Percentiles rank a stretch among this genome's conserved stretches.
Conservation (phyloP, 306 rosid species). For the Sindora glabra region DNA sequence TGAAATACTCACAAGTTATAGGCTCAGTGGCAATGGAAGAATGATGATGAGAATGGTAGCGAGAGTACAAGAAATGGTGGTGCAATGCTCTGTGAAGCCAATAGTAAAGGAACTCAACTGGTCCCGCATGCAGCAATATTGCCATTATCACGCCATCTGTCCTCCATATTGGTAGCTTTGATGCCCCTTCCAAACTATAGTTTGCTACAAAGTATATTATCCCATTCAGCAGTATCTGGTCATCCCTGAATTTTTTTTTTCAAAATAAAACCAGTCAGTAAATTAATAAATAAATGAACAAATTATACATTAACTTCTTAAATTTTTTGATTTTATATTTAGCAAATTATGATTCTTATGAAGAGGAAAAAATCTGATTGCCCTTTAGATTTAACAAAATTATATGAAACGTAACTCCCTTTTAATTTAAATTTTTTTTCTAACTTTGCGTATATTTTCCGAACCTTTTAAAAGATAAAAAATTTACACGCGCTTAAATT, state of each 20-base stretch:
- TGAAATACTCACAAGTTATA: neutral
- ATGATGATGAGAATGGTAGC: slow-evolving; percentile 38
- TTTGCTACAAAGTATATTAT: neutral
- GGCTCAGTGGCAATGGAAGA: slow-evolving; percentile 5
- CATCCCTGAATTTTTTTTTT: slow-evolving; percentile 32
- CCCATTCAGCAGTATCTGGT: slow-evolving; percentile 35
- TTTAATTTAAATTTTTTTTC: too few species aligned
- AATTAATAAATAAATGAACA: too few species aligned
- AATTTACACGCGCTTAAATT: too few species aligned
- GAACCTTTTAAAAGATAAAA: too few species aligned
- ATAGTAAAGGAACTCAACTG: slow-evolving; percentile 43
- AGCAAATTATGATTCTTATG: too few species aligned
- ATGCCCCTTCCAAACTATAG: neutral
- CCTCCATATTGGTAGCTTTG: slow-evolving; percentile 21
- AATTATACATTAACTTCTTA: too few species aligned
- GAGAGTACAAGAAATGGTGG: slow-evolving; percentile 48
- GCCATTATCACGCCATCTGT: slow-evolving; percentile 25
- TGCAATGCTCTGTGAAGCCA: slow-evolving; percentile 57
- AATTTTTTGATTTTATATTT: too few species aligned
- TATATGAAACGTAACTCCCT: too few species aligned
- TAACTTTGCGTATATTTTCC: too few species aligned
- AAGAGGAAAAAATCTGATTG: too few species aligned
- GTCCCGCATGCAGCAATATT: slow-evolving; percentile 21
- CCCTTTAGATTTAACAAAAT: too few species aligned
- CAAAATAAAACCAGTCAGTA: too few species aligned